Evolutionary conservation across 208 protist genomes (phyloP).

Genomic region (Balamuthia mandrillaris): DNA sequence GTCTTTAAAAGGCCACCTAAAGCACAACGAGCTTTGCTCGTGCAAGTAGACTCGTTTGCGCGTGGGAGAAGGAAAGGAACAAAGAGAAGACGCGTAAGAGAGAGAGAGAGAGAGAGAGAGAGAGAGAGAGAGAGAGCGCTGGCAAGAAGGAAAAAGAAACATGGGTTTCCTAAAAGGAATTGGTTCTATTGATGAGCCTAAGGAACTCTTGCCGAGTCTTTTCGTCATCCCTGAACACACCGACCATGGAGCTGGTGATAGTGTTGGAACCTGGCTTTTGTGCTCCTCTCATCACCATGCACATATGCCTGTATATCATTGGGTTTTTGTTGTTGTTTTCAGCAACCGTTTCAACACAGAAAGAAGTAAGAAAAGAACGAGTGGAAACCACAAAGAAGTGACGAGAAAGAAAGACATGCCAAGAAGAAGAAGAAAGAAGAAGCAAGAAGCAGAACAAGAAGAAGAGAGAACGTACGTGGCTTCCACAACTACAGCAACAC

Average conservation of each 20-base stretch:
- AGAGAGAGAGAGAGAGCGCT: not conserved
- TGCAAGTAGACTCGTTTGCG: too few relatives aligned
- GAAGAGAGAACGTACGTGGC: conserved; percentile 49
- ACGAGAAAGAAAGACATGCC: not conserved
- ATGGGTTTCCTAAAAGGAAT: not conserved
- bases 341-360: not conserved
- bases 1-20: too few relatives aligned
- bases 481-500: conserved; percentile 73
- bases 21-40: too few relatives aligned
- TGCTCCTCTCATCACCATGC: conserved; percentile 83
- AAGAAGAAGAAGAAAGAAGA: not conserved
- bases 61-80: not conserved
- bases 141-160: not conserved
- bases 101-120: not conserved
- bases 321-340: not conserved
- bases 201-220: conserved; percentile 43
- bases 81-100: not conserved
- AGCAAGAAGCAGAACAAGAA: not conserved
- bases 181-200: conserved; percentile 12
- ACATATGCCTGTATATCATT: conserved; percentile 72
- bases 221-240: conserved; percentile 50
- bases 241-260: conserved; percentile 56
- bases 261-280: conserved; percentile 66
- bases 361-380: not conserved
- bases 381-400: not conserved